phyloP scores from a whole-genome alignment of 805 yeast species.

The Candida xyloterini region DNA sequence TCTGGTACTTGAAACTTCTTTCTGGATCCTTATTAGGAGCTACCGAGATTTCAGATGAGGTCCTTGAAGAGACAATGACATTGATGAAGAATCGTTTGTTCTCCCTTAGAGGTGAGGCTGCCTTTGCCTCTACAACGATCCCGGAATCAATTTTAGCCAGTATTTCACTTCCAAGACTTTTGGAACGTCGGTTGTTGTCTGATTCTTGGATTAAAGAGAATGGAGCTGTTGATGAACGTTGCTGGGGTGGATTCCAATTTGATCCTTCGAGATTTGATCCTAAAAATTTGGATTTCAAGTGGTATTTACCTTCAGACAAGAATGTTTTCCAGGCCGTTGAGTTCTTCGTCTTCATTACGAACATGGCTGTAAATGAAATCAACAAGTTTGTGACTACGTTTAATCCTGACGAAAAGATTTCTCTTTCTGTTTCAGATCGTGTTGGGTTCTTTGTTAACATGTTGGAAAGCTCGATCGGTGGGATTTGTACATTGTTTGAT shows the following conservation, averaged over 20 bases:
- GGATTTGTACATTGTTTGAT: constrained; percentile 69
- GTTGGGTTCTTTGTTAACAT: constrained; percentile 22
- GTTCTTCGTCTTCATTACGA: constrained; percentile 49
- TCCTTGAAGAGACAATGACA: constrained; percentile 43
- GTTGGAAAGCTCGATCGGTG: constrained; percentile 47
- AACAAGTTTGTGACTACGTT: constrained; percentile 51
- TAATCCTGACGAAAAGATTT: constrained; percentile 39
- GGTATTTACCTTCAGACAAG: constrained; percentile 67
- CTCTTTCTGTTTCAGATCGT: constrained; percentile 26
- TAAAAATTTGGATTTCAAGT: constrained; percentile 53
- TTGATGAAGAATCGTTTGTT: constrained; percentile 47
- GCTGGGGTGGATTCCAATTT: constrained; percentile 78
- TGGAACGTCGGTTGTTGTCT: constrained; percentile 53
- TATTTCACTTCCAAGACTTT: constrained; percentile 56
- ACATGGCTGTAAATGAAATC: constrained; percentile 42
- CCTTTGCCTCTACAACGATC: constrained; percentile 56
- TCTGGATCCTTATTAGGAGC: constrained; percentile 72
- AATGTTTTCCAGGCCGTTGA: constrained; percentile 63
- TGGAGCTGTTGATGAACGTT: constrained; percentile 41
- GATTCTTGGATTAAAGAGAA: constrained; percentile 39
- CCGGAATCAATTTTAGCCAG: constrained; percentile 61
- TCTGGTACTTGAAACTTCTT: constrained; percentile 66
- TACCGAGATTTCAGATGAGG: constrained; percentile 44
- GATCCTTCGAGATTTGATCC: constrained; percentile 45
- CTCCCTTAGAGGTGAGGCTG: constrained; percentile 53